Evolutionary conservation across 2,329 filamentous ascomycete genomes (phyloP).

Genomic region (Aureobasidium lini): DNA sequence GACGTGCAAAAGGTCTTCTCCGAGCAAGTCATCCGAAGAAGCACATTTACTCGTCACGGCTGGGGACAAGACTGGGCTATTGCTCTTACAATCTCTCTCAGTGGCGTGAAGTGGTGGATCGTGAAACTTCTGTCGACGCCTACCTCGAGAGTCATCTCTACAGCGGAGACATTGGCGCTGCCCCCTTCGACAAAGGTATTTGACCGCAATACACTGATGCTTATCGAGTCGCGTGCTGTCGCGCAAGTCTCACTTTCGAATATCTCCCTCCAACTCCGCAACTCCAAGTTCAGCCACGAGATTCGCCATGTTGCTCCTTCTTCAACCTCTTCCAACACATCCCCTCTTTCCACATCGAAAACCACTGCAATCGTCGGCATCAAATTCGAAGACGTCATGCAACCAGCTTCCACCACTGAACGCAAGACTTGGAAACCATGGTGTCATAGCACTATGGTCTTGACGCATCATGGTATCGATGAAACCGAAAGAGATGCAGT

Average conservation of each 20-base stretch:
- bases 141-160: slow-evolving; percentile 17
- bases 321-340: slow-evolving; percentile 1
- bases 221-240: slow-evolving; percentile 33
- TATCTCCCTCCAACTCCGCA: slow-evolving; percentile 21
- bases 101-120: slow-evolving; percentile 74
- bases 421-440: slow-evolving; percentile 7
- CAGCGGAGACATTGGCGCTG: slow-evolving; percentile 16
- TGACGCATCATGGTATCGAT: slow-evolving; percentile 20
- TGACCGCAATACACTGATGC: slow-evolving; percentile 20
- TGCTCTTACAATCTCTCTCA: slow-evolving; percentile 60
- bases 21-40: slow-evolving; percentile 54
- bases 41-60: slow-evolving; percentile 63
- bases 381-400: slow-evolving; percentile 13
- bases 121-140: slow-evolving; percentile 49
- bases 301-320: neutral
- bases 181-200: neutral
- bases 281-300: slow-evolving; percentile 19
- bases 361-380: slow-evolving; percentile 11
- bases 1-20: slow-evolving; percentile 55
- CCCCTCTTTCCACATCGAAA: slow-evolving; percentile 12
- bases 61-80: slow-evolving; percentile 70
- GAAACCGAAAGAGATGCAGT: slow-evolving; percentile 1
- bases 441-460: slow-evolving; percentile 17
- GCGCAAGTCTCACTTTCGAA: slow-evolving; percentile 26
- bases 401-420: neutral